Base-by-base conservation (phyloP, 1,139 yeast species). In the Torulaspora pretoriensis region DNA sequence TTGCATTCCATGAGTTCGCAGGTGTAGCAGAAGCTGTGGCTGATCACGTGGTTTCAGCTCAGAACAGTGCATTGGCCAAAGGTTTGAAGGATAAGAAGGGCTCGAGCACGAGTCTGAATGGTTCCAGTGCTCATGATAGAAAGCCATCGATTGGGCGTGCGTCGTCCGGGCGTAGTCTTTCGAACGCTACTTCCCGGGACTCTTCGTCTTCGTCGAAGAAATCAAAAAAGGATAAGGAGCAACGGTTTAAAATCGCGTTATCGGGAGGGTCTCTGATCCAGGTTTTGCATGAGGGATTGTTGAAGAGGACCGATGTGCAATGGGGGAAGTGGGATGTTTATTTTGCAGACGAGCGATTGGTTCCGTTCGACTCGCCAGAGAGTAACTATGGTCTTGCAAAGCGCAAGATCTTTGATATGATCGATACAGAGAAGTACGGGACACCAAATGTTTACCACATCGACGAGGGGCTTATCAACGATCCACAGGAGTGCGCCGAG, bases 291-390 rank as follows among this genome's bases (percentile, higher is more conserved):
- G 90, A 90, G 66, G 97, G 97, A 10, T 72, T 92, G 51, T 69
- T 90, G 47, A 73, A 76, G 34, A 75, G 95, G 59, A 74, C 75
- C 40, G 89, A 81, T 53, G 81, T 92, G 33, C 82, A 81, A 55
- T 92, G 97, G 97, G 83, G 80, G 45, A 84, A 82, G 63, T 92
- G 98, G 98, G 96, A 92, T 62, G 80, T 92, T 47, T 92, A 87
- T 67, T 90, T 92, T 71, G 96, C 97, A 16, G 98, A 92, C 67
- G 98, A 92, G 70, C 79, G 98, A 65, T 72, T 92, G 52, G 98
- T 92, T 38, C 95, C 96, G 39, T 86, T 89, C 59, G 83, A 77
- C 45, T 81, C 86, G 36, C 76, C 78, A 3, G 95, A 89, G 61
- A 84, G 95, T 43, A 92, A 92, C 66, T 92, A 83, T 61, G 97